Percentiles rank a stretch among this genome's conserved stretches.
These are phyloP conservation scores for Orbilia quercus DNA, from an alignment of 2,329 filamentous ascomycete genomes.

Conservation along the genomic window DNA sequence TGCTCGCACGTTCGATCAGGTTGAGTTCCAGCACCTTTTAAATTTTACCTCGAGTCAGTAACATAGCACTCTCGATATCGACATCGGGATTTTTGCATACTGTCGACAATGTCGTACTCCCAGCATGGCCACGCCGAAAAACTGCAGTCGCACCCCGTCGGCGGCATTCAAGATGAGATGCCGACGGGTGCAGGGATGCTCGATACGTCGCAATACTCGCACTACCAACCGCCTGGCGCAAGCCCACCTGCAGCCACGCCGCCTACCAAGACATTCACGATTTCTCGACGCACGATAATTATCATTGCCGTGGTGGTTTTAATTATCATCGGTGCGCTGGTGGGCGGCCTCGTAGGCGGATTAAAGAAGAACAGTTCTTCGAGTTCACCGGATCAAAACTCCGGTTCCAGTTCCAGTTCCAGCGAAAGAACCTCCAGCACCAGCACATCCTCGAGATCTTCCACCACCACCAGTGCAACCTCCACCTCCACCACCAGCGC, in stretches of 20 bases:
- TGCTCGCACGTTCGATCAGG: neutral
- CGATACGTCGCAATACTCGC: conserved; percentile 23
- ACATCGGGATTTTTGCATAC: neutral
- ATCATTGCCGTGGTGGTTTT: conserved; percentile 26
- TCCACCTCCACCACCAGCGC: conserved; percentile 8
- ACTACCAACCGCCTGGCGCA: conserved; percentile 11
- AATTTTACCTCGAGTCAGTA: conserved; percentile 2
- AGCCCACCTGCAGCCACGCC: conserved; percentile 5
- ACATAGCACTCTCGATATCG: neutral
- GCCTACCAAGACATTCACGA: conserved; percentile 25
- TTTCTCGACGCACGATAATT: conserved; percentile 32
- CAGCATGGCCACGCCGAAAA: conserved; percentile 23
- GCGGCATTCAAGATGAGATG: conserved; percentile 39
- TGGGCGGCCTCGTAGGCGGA: conserved; percentile 29
- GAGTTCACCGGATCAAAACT: neutral
- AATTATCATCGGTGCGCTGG: conserved; percentile 23
- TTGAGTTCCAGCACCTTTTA: too few relatives aligned
- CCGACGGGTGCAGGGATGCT: conserved; percentile 29
- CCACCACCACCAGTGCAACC: neutral
- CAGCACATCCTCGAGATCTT: neutral
- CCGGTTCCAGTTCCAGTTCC: conserved; percentile 1
- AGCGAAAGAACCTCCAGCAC: conserved; percentile 20
- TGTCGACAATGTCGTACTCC: conserved; percentile 24
- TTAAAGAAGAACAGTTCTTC: conserved; percentile 24
- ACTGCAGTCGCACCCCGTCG: conserved; percentile 16